phyloP scores from a whole-genome alignment of 106 monocot species.

The Triglochin maritima region DNA sequence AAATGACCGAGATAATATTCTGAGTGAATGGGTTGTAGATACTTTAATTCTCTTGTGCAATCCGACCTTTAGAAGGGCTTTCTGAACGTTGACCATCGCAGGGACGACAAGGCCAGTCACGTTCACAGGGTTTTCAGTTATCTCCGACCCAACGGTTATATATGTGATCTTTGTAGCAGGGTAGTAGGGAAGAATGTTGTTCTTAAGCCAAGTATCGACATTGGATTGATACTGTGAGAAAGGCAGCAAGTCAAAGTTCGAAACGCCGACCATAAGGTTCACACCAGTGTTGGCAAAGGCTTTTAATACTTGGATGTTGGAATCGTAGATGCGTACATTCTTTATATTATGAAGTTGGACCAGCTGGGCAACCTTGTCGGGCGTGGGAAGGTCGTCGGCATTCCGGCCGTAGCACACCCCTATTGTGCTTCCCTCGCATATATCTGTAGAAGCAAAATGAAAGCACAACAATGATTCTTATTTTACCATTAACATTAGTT shows the following conservation, averaged over 20 bases:
- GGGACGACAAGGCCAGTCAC: conserved; percentile 70
- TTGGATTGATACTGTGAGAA: conserved; percentile 91
- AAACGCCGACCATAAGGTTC: conserved; percentile 76
- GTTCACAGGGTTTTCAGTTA: conserved; percentile 65
- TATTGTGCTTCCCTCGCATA: conserved; percentile 44
- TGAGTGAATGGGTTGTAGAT: conserved; percentile 82
- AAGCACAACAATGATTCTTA: neutral
- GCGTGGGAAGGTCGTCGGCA: conserved; percentile 91
- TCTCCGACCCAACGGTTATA: conserved; percentile 77
- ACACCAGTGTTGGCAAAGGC: conserved; percentile 87
- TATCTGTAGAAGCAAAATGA: conserved; percentile 20
- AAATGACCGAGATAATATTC: conserved; percentile 65
- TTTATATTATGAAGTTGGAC: conserved; percentile 67
- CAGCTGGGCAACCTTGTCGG: conserved; percentile 82
- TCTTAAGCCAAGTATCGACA: conserved; percentile 89
- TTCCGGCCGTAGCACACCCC: conserved; percentile 93
- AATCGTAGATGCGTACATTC: conserved; percentile 81
- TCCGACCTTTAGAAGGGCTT: conserved; percentile 63
- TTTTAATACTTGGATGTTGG: conserved; percentile 86
- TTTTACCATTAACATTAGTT: too few species aligned
- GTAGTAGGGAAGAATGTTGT: conserved; percentile 80
- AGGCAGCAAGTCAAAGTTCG: conserved; percentile 83
- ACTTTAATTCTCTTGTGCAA: conserved; percentile 76
- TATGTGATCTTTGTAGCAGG: conserved; percentile 81
- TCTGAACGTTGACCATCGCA: conserved; percentile 72